A percentile compares a stretch with the other conserved stretches of the same genome.
phyloP scores from a whole-genome alignment of 164 flowering plant species.

The Magnolia changhungtana region DNA sequence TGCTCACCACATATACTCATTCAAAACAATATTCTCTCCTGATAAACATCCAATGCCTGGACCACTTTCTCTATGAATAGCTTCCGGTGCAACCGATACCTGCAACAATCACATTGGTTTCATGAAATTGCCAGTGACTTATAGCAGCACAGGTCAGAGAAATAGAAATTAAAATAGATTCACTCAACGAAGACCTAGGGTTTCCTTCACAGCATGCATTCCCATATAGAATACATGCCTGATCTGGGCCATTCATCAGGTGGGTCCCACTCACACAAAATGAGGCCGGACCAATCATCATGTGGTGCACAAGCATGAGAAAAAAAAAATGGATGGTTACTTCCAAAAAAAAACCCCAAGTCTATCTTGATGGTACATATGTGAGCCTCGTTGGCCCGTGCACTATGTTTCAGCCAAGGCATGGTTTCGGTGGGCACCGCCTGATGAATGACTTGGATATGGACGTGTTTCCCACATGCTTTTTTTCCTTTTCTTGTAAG shows the following conservation, averaged over 20 bases:
- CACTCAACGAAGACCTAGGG: background rate
- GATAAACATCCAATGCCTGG: conserved; percentile 70
- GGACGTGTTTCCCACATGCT: background rate
- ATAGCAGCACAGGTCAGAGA: background rate
- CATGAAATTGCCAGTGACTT: background rate
- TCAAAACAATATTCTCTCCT: conserved; percentile 68
- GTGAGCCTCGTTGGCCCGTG: background rate
- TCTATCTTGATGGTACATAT: background rate
- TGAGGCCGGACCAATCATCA: background rate
- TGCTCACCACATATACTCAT: background rate
- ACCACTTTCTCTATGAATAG: conserved; percentile 59
- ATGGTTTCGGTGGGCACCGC: background rate
- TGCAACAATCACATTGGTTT: conserved; percentile 24
- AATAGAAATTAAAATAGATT: background rate
- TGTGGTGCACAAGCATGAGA: background rate
- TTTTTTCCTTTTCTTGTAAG: no score
- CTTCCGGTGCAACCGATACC: conserved; percentile 80
- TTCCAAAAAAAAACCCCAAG: background rate
- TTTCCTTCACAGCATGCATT: background rate
- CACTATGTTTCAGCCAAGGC: background rate
- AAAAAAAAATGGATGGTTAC: no score
- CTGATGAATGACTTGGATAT: background rate
- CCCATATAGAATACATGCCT: background rate
- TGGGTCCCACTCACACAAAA: background rate
- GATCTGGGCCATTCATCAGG: background rate